Conservation (phyloP, 1,284 basidiomycete species). For the Fomes fomentarius region DNA sequence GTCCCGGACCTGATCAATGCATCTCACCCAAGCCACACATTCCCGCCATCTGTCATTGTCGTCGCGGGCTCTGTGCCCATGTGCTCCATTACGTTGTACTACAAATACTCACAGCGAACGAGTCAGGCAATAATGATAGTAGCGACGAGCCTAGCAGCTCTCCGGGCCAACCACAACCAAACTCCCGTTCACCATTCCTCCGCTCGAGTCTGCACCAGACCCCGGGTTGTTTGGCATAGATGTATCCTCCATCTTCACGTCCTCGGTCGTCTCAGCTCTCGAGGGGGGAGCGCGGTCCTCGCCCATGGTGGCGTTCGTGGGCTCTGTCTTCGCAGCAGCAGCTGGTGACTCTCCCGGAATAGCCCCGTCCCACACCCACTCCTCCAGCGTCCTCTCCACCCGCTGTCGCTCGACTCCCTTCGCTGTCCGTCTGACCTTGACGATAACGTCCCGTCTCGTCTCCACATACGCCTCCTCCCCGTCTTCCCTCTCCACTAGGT, state of each 20-base stretch:
- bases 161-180: conserved; percentile 3
- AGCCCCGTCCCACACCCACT: conserved; percentile 56
- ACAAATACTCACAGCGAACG: conserved; percentile 1
- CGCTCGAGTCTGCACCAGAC: no score
- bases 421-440: conserved; percentile 60
- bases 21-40: not conserved
- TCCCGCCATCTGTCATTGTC: not conserved
- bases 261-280: conserved; percentile 12
- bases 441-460: conserved; percentile 50
- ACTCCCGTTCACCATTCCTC: not conserved
- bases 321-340: conserved; percentile 11
- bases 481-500: conserved; percentile 35
- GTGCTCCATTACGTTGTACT: not conserved
- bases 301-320: conserved; percentile 8
- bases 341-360: conserved; percentile 3
- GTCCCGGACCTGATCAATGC: no score
- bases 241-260: conserved; percentile 7
- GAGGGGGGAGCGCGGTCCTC: conserved; percentile 1
- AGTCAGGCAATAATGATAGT: conserved; percentile 23
- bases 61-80: no score
- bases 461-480: conserved; percentile 49
- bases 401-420: conserved; percentile 68
- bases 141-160: not conserved
- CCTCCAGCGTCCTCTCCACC: conserved; percentile 67
- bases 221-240: no score